These are phyloP conservation scores for Leptoxyphium fumago DNA, from an alignment of 2,329 filamentous ascomycete genomes.

Conservation along the genomic window DNA sequence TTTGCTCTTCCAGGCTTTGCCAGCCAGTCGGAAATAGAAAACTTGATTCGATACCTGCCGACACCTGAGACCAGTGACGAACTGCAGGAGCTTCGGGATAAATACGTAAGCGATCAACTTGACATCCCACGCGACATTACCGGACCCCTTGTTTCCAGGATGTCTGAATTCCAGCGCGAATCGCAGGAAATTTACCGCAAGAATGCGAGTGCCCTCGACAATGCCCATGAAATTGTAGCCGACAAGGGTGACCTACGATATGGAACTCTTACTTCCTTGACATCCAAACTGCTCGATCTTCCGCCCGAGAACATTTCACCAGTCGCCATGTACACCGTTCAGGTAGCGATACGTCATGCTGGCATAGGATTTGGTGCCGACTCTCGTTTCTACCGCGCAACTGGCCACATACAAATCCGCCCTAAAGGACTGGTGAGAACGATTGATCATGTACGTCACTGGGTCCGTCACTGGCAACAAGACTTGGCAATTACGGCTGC, in stretches of 20 bases:
- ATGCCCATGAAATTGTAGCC: conserved; percentile 33
- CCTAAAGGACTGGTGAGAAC: conserved; percentile 39
- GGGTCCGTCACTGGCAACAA: conserved; percentile 42
- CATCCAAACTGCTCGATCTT: conserved; percentile 25
- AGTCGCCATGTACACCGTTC: conserved; percentile 50
- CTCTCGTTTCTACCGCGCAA: conserved; percentile 34
- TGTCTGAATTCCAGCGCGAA: conserved; percentile 29
- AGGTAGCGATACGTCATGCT: conserved; percentile 46
- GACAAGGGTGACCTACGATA: conserved; percentile 29
- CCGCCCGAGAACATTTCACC: conserved; percentile 14
- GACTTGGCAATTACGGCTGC: conserved; percentile 21
- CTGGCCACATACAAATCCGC: conserved; percentile 48
- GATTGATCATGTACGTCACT: conserved; percentile 35
- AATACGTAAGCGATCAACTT: conserved; percentile 22
- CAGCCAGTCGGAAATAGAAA: conserved; percentile 28
- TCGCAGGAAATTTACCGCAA: conserved; percentile 33
- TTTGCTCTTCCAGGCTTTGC: conserved; percentile 38
- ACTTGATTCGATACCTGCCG: conserved; percentile 38
- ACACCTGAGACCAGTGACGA: conserved; percentile 20
- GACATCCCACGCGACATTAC: conserved; percentile 32
- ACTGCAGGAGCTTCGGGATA: conserved; percentile 16
- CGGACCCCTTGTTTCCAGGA: conserved; percentile 27
- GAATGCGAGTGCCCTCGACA: conserved; percentile 32
- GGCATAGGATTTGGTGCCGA: conserved; percentile 48
- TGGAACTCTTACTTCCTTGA: conserved; percentile 33